Base-by-base conservation (phyloP, 75 land plant genomes). In the Pinus taeda region DNA sequence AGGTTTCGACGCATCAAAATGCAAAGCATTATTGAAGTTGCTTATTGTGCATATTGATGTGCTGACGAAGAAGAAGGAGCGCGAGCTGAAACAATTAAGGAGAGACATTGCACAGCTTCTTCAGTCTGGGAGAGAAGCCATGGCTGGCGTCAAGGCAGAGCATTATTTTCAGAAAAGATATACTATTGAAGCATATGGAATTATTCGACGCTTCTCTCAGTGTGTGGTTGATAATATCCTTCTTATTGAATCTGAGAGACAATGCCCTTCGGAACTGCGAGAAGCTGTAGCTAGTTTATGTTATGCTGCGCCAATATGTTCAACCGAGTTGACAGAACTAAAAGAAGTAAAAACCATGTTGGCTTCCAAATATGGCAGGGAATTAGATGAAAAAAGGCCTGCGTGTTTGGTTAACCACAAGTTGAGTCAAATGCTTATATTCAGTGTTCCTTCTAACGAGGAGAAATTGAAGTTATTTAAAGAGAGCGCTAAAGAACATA, bases 401-500 rank as follows among this genome's bases (percentile, higher is more conserved):
- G 90, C 91, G 71, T 93, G 98, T 90, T 97, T 94, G 57, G 98
- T 96, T 77, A 90, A 91, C 77, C 93, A 93, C 36, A 91, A 97
- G 99, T 76, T 97, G 49, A 89, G 92, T 57, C 98, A 97, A 74
- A 79, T 90, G 75, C 74, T 97, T 14, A 90, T 98, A 4, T 64
- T 89, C 14, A 92, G 90, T 67, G 86, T 85, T 70, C 93, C 99
- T 70, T 61, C 93, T 42, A 84, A 90, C 78, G 95, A 94, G 26
- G 73, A 59, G 62, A 97, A 97, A 81, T 77, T 94, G 80, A 94
- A 92, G 88, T 77, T 97, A 61, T 75, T 97, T 76, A 94, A 94
- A 78, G 95, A 94, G 76, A 97, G 92, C 73, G 97, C 97, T 71
- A 86, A 88, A 77, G 99, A 97, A 85, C 86, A 97, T 81, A 78